These are phyloP conservation scores for Stemphylium vesicarium DNA, from an alignment of 2,329 filamentous ascomycete genomes.

Conservation along the genomic window DNA sequence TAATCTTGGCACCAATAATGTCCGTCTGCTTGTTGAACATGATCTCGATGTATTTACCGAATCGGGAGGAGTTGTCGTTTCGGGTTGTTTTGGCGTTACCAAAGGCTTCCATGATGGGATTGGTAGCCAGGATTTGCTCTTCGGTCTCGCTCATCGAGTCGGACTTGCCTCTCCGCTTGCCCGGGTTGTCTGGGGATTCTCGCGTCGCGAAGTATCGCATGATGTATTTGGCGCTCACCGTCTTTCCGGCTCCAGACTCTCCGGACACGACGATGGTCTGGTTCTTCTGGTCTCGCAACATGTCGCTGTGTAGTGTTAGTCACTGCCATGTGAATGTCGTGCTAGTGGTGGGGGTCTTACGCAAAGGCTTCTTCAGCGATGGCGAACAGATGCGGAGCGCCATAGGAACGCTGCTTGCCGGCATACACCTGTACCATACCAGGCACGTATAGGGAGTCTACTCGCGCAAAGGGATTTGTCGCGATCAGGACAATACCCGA, in stretches of 20 bases:
- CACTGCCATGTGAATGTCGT: neutral
- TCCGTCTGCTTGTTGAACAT: slow-evolving; percentile 96
- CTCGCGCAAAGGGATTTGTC: slow-evolving; percentile 95
- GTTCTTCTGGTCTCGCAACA: slow-evolving; percentile 94
- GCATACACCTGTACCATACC: slow-evolving; percentile 99
- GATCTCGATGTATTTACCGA: slow-evolving; percentile 99
- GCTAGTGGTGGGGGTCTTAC: slow-evolving; percentile 61
- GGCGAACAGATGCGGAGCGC: slow-evolving; percentile 96
- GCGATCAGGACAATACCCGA: slow-evolving; percentile 98
- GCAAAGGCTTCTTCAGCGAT: slow-evolving; percentile 99
- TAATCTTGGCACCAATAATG: slow-evolving; percentile 97
- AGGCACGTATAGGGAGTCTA: slow-evolving; percentile 97
- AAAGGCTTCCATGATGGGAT: slow-evolving; percentile 99
- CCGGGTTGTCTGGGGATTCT: slow-evolving; percentile 88
- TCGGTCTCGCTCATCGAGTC: slow-evolving; percentile 96
- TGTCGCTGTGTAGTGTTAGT: slow-evolving; percentile 69
- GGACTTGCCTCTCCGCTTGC: slow-evolving; percentile 75
- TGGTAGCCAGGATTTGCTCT: slow-evolving; percentile 96
- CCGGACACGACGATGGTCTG: slow-evolving; percentile 99
- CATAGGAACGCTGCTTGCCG: slow-evolving; percentile 93
- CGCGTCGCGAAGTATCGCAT: slow-evolving; percentile 99
- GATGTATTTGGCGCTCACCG: slow-evolving; percentile 99
- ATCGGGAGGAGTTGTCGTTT: slow-evolving; percentile 98
- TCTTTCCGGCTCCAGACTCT: slow-evolving; percentile 98
- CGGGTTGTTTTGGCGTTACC: slow-evolving; percentile 99